Percentiles rank a stretch among this genome's conserved stretches.
These are phyloP conservation scores for Harringtonia lauricola DNA, from an alignment of 2,329 filamentous ascomycete genomes.

Conservation along the genomic window DNA sequence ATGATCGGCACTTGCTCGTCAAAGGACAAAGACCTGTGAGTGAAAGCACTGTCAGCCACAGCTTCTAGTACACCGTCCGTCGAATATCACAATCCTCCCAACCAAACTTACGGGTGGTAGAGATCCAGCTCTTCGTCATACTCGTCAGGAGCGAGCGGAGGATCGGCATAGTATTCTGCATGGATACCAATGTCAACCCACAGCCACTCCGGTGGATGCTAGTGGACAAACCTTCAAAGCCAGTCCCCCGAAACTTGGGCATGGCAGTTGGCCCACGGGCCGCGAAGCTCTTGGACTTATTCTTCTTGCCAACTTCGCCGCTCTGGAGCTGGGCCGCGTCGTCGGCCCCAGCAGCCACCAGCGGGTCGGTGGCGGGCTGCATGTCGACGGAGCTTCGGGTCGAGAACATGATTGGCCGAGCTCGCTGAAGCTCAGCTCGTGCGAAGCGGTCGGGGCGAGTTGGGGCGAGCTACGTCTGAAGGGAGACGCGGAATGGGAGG, in stretches of 20 bases:
- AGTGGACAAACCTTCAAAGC: conserved; percentile 50
- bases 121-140: conserved; percentile 51
- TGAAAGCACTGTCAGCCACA: not conserved
- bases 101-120: conserved; percentile 48
- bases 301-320: conserved; percentile 20
- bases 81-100: not conserved
- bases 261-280: conserved; percentile 28
- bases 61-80: not conserved
- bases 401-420: too few species aligned
- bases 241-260: conserved; percentile 39
- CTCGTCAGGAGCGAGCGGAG: conserved; percentile 63
- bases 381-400: not conserved
- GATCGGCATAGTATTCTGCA: conserved; percentile 64
- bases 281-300: conserved; percentile 26
- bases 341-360: not conserved
- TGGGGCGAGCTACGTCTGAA: too few species aligned
- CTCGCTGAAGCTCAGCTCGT: too few species aligned
- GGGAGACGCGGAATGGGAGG: too few species aligned
- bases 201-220: not conserved
- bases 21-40: conserved; percentile 5
- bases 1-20: conserved; percentile 12
- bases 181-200: not conserved
- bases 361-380: not conserved
- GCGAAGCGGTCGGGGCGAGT: too few species aligned
- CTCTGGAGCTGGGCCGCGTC: conserved; percentile 1